Evolutionary conservation across 352 stramenopile species (phyloP), one percentile per base, ranked within the genome.

Genomic region (Peronospora belbahrii): DNA sequence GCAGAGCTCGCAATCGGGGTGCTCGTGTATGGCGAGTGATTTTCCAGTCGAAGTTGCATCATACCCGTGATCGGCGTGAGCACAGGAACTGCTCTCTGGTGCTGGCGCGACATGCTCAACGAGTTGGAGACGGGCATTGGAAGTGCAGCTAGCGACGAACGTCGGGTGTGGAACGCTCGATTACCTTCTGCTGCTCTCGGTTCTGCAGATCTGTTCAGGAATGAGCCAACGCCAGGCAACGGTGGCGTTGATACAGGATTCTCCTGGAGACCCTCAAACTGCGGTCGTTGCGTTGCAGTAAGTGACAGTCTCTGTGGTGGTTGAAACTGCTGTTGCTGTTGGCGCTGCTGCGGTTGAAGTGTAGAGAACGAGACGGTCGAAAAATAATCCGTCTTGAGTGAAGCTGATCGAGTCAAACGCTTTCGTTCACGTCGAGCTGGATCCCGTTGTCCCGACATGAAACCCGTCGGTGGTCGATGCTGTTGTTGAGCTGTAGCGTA

Each of bases 351-450:
- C 20, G 65, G 56, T 34, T 70, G 52, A 13, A 67, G 23, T 3
- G 50, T 47, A 4, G 59, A 59, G 17, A 74, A 76, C 42, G 71
- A 60, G 8, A 67, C 58, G 3, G 62, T 75, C 17, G 75, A 75
- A 37, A 74, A 88, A 44, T 88, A 88, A 23, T 88, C 75, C 38
- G 66, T 75, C 51, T 88, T 83, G 25, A 85, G 59, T n/a, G 75
- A 88, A 10, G 73, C 68, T 20, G 75, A 88, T 17, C 75, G 70
- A 19, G 73, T 88, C 23, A 84, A 42, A 13, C 75, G 73, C 59
- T 88, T 88, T 20, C 75, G 73, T 20, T 85, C 71, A 9, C 68
- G 75, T 38, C 72, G 54, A 2, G 68, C 67, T 11, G 67, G 54
- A 38, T 80, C 71, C 17, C 58, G 59, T 9, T 74, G 57, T 2